Conservation (phyloP, 1,284 basidiomycete species). For the Flammula alnicola region DNA sequence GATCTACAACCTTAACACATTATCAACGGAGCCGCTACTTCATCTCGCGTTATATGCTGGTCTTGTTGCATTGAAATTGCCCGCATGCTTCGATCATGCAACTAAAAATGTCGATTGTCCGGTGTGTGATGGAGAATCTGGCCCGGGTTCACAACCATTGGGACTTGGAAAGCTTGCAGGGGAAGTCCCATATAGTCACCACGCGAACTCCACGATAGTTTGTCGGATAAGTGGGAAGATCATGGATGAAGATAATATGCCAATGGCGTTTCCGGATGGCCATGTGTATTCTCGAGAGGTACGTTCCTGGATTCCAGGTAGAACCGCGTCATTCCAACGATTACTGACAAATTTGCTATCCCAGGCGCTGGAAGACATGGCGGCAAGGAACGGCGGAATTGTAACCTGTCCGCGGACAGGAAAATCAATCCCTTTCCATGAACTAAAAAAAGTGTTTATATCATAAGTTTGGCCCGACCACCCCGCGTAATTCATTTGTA, state of each 20-base stretch:
- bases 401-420: slow-evolving; percentile 86
- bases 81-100: slow-evolving; percentile 67
- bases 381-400: slow-evolving; percentile 69
- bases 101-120: slow-evolving; percentile 90
- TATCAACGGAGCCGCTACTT: slow-evolving; percentile 86
- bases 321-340: not conserved
- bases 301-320: slow-evolving; percentile 31
- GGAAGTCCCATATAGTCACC: slow-evolving; percentile 92
- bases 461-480: slow-evolving; percentile 44
- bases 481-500: slow-evolving; percentile 11
- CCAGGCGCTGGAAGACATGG: slow-evolving; percentile 86
- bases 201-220: slow-evolving; percentile 94
- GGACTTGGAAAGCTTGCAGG: slow-evolving; percentile 79
- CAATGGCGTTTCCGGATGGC: slow-evolving; percentile 91
- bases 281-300: slow-evolving; percentile 93
- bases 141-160: slow-evolving; percentile 39
- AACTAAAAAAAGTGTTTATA: slow-evolving; percentile 87
- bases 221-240: slow-evolving; percentile 90
- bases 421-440: slow-evolving; percentile 64
- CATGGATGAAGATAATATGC: slow-evolving; percentile 93
- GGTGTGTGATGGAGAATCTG: slow-evolving; percentile 72
- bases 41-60: slow-evolving; percentile 89
- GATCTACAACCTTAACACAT: slow-evolving; percentile 83
- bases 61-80: slow-evolving; percentile 84
- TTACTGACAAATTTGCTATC: slow-evolving; percentile 10